Evolutionary conservation across 2,329 filamentous ascomycete species (phyloP).

Genomic region (Leptographium wingfieldii): DNA sequence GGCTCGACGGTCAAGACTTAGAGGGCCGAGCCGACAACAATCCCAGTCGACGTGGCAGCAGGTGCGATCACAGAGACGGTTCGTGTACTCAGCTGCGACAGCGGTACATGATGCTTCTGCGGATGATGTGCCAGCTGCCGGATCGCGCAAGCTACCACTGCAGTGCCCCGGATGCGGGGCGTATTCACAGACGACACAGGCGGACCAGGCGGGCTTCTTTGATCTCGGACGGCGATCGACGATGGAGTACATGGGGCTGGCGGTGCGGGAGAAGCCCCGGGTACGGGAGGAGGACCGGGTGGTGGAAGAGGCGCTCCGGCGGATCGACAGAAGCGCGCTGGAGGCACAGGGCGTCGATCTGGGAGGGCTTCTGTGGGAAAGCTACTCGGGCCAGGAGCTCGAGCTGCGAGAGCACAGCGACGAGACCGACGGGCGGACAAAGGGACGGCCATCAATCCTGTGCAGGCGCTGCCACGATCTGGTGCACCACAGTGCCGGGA

Average conservation of each 20-base stretch:
- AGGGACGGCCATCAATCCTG: slow-evolving; percentile 34
- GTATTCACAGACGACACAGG: slow-evolving; percentile 41
- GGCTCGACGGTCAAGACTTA: background rate
- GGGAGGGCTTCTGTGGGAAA: slow-evolving; percentile 18
- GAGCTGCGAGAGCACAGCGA: background rate
- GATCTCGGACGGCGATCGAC: slow-evolving; percentile 38
- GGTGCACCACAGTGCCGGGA: slow-evolving; percentile 58
- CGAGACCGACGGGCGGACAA: background rate
- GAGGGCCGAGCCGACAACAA: background rate
- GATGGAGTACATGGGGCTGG: slow-evolving; percentile 29
- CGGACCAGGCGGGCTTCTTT: slow-evolving; percentile 46
- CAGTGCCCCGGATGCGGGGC: slow-evolving; percentile 55
- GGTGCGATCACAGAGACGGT: background rate
- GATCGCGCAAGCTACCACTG: slow-evolving; percentile 29
- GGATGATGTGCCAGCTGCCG: background rate
- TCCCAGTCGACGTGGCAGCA: background rate
- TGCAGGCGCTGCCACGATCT: slow-evolving; percentile 84
- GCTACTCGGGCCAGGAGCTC: no score
- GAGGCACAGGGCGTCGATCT: slow-evolving; percentile 32
- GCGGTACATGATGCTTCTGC: background rate
- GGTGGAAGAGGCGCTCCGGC: slow-evolving; percentile 31
- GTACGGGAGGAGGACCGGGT: slow-evolving; percentile 30
- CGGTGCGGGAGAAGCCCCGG: slow-evolving; percentile 13
- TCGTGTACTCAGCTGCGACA: background rate
- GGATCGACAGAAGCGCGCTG: slow-evolving; percentile 25